phyloP scores from a whole-genome alignment of 2,329 filamentous ascomycete species.

The Scedosporium apiospermum region DNA sequence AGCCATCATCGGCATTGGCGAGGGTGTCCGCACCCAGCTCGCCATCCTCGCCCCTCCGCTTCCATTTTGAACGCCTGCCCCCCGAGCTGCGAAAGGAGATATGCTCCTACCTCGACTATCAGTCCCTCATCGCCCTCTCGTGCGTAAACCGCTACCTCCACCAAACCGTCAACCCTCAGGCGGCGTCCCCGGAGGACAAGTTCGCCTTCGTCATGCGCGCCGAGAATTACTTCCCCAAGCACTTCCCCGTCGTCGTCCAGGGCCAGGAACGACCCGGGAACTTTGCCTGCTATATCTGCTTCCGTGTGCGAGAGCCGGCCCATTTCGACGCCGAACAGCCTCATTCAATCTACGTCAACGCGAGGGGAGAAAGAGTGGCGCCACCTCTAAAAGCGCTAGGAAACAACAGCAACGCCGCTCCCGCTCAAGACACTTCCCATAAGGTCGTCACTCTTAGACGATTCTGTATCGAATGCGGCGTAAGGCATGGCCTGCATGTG shows the following conservation, averaged over 20 bases:
- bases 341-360: constrained; percentile 22
- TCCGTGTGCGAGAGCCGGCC: constrained; percentile 27
- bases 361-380: background rate
- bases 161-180: constrained; percentile 22
- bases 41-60: constrained; percentile 2
- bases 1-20: constrained; percentile 2
- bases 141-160: constrained; percentile 25
- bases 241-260: constrained; percentile 26
- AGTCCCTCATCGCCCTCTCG: constrained; percentile 29
- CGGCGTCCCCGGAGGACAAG: constrained; percentile 26
- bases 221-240: constrained; percentile 29
- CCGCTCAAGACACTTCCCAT: background rate
- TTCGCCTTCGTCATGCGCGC: constrained; percentile 30
- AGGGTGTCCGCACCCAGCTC: background rate
- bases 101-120: constrained; percentile 27
- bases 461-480: constrained; percentile 32
- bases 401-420: background rate
- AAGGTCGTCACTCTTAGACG: constrained; percentile 23
- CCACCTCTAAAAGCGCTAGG: background rate
- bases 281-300: constrained; percentile 32
- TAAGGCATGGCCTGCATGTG: constrained; percentile 25
- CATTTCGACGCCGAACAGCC: constrained; percentile 28
- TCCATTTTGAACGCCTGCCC: constrained; percentile 23
- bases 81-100: constrained; percentile 22
- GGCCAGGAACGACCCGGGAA: constrained; percentile 28